These are phyloP conservation scores for Corynespora cassiicola DNA, from an alignment of 2,329 filamentous ascomycete species.

Conservation along the genomic window DNA sequence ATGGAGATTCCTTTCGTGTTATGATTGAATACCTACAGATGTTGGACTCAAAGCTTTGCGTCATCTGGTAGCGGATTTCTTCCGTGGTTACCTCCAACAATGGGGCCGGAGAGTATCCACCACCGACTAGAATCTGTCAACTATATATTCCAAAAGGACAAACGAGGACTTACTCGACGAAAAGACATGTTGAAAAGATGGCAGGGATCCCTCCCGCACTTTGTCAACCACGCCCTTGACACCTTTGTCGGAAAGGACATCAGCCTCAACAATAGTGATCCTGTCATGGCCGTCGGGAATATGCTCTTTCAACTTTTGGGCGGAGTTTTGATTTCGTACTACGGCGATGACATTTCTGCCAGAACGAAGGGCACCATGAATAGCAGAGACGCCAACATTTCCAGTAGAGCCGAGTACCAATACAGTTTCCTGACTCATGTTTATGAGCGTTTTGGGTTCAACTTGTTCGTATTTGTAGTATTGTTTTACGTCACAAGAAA, in stretches of 20 bases:
- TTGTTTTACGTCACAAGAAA: too few species aligned
- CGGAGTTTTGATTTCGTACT: slow-evolving; percentile 15
- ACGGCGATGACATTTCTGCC: slow-evolving; percentile 13
- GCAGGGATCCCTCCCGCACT: slow-evolving; percentile 8
- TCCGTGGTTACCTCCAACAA: slow-evolving; percentile 3
- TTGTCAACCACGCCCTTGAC: slow-evolving; percentile 11
- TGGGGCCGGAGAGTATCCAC: slow-evolving; percentile 1
- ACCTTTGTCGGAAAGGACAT: slow-evolving; percentile 6
- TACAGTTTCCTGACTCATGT: too few species aligned
- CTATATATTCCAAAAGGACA: not conserved
- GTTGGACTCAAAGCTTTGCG: slow-evolving; percentile 9
- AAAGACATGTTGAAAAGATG: slow-evolving; percentile 16
- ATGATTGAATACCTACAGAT: slow-evolving; percentile 16
- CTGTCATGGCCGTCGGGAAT: slow-evolving; percentile 8
- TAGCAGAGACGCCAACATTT: slow-evolving; percentile 13
- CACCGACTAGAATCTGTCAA: slow-evolving; percentile 8
- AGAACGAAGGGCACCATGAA: slow-evolving; percentile 11
- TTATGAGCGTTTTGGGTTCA: too few species aligned
- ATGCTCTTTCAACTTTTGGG: slow-evolving; percentile 13
- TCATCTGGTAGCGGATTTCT: slow-evolving; percentile 3
- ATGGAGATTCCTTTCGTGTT: too few species aligned
- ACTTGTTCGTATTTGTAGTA: too few species aligned
- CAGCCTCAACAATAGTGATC: slow-evolving; percentile 11
- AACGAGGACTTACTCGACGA: slow-evolving; percentile 7
- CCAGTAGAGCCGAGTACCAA: slow-evolving; percentile 14